Evolutionary conservation across 2,329 filamentous ascomycete genomes (phyloP).

Genomic region (Epichloe brachyelytri): DNA sequence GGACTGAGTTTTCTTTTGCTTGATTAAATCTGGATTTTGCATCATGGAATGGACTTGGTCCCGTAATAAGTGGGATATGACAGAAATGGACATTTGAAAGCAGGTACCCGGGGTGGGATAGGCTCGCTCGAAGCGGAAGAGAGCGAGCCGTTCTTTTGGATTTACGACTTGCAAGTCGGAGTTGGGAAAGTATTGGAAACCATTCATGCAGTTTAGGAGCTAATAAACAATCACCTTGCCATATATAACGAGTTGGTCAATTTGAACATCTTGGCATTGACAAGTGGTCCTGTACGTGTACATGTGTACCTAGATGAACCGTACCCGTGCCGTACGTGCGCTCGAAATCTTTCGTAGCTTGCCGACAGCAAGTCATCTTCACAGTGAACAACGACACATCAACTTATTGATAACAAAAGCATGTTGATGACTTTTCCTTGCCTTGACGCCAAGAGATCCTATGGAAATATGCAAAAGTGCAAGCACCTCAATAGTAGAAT

Average conservation of each 20-base stretch:
- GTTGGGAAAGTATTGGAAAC: background rate
- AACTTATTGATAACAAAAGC: background rate
- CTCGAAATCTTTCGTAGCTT: too few relatives aligned
- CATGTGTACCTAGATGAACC: too few relatives aligned
- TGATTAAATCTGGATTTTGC: background rate
- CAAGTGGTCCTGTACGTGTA: too few relatives aligned
- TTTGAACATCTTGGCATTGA: background rate
- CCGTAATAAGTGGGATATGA: background rate
- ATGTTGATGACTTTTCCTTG: constrained; percentile 4
- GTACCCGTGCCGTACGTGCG: too few relatives aligned
- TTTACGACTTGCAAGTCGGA: background rate
- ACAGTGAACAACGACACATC: background rate
- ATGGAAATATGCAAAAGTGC: background rate
- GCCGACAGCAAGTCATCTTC: too few relatives aligned
- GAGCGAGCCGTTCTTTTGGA: background rate
- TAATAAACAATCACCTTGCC: background rate
- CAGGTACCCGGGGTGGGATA: background rate
- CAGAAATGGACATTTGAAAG: background rate
- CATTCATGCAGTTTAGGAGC: background rate
- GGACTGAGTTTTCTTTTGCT: background rate
- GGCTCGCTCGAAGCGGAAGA: background rate
- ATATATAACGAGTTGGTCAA: background rate
- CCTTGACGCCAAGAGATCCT: constrained; percentile 1
- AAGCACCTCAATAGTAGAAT: background rate
- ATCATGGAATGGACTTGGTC: background rate